Evolutionary conservation across 495 filamentous ascomycete species (phyloP).

Genomic region (Durotheca rogersii): DNA sequence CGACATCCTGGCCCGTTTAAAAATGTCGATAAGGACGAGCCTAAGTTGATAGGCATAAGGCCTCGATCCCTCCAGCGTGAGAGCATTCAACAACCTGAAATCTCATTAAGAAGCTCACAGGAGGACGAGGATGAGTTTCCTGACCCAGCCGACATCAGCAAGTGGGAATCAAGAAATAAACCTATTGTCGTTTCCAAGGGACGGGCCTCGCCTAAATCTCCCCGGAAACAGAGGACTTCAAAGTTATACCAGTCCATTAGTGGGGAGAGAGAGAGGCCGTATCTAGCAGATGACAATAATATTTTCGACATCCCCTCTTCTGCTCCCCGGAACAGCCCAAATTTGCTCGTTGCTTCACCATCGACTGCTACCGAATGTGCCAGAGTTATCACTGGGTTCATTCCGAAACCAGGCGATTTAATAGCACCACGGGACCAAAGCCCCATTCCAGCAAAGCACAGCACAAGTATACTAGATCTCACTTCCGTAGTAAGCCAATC

Average conservation of each 20-base stretch:
- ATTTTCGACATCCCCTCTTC: conserved; percentile 35
- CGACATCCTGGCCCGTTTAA: conserved; percentile 22
- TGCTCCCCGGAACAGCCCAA: conserved; percentile 31
- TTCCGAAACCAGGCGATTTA: conserved; percentile 28
- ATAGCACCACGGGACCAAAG: conserved; percentile 28
- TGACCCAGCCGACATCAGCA: conserved; percentile 31
- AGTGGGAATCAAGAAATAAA: conserved; percentile 28
- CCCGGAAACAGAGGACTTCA: conserved; percentile 23
- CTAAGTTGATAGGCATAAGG: conserved; percentile 8
- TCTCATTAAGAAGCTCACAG: conserved; percentile 25
- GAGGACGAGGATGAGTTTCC: conserved; percentile 34
- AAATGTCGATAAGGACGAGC: conserved; percentile 31
- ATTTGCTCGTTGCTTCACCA: conserved; percentile 17
- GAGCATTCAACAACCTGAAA: neutral
- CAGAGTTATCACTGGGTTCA: conserved; percentile 9
- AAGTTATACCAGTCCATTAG: conserved; percentile 20
- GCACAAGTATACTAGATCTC: conserved; percentile 28
- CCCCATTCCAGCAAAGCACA: conserved; percentile 26
- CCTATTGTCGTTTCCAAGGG: conserved; percentile 16
- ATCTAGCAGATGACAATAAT: neutral
- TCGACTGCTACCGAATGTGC: conserved; percentile 5
- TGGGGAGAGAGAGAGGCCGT: conserved; percentile 6
- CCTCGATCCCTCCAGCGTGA: conserved; percentile 13
- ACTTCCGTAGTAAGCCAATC: conserved; percentile 22
- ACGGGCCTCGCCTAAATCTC: conserved; percentile 27